phyloP scores from a whole-genome alignment of 2,329 filamentous ascomycete genomes.

The Exophiala phaeomuriformis region DNA sequence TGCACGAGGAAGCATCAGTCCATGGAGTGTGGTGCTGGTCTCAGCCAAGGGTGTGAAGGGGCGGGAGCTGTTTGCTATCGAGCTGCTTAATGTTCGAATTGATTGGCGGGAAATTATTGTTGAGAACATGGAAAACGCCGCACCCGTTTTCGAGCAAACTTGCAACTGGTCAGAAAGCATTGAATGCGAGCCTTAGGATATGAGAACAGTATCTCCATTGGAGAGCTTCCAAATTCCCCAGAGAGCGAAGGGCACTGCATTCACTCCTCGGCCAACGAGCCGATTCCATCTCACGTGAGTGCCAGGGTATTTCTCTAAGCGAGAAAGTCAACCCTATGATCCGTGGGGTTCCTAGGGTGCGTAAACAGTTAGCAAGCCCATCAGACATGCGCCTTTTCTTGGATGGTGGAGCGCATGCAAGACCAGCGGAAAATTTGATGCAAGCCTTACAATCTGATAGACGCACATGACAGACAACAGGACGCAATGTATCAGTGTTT shows the following conservation, averaged over 20 bases:
- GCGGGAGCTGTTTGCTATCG: slow-evolving; percentile 18
- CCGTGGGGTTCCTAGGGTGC: neutral
- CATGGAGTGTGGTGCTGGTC: neutral
- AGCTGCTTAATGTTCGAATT: neutral
- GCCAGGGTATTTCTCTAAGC: neutral
- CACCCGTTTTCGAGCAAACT: slow-evolving; percentile 14
- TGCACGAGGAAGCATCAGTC: slow-evolving; percentile 1
- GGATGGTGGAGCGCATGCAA: neutral
- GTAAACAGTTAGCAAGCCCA: neutral
- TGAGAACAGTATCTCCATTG: neutral
- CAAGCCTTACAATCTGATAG: slow-evolving; percentile 6
- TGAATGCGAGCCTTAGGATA: neutral
- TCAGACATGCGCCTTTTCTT: neutral
- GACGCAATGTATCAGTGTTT: slow-evolving; percentile 5
- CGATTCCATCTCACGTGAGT: neutral
- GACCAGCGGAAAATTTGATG: slow-evolving; percentile 7
- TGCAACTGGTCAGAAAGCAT: slow-evolving; percentile 1
- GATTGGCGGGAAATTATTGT: slow-evolving; percentile 15
- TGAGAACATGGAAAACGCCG: slow-evolving; percentile 13
- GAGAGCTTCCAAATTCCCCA: slow-evolving; percentile 4
- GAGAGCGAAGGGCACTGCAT: neutral
- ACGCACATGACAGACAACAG: slow-evolving; percentile 17
- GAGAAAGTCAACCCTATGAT: neutral
- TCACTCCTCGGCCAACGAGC: neutral
- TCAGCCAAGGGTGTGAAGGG: slow-evolving; percentile 6